These are phyloP conservation scores for Neofusicoccum laricinum DNA, from an alignment of 2,329 filamentous ascomycete genomes.

Conservation along the genomic window DNA sequence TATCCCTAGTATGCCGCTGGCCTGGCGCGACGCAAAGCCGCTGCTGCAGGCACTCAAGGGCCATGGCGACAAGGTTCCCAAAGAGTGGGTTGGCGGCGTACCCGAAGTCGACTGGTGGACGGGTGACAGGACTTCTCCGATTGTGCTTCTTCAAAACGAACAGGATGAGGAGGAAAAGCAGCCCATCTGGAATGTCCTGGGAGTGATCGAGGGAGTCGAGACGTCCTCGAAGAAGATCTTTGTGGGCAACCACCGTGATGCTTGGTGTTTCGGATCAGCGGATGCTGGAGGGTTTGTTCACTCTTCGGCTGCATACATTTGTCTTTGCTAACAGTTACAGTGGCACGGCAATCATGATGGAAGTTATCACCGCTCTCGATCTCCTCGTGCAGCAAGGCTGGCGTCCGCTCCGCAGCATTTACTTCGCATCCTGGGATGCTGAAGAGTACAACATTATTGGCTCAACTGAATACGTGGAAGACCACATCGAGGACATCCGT, in stretches of 20 bases:
- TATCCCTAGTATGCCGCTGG: constrained; percentile 86
- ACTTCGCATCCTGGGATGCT: constrained; percentile 96
- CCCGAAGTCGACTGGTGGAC: constrained; percentile 81
- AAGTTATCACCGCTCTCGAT: constrained; percentile 81
- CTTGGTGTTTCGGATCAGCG: constrained; percentile 83
- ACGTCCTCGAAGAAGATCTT: constrained; percentile 79
- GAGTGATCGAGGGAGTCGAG: constrained; percentile 79
- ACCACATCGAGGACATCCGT: constrained; percentile 70
- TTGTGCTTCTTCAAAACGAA: constrained; percentile 78
- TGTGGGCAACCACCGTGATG: constrained; percentile 89
- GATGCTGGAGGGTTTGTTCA: constrained; percentile 60
- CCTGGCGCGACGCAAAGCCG: constrained; percentile 83
- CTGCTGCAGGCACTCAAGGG: constrained; percentile 75
- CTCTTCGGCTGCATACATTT: neutral
- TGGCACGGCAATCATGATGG: constrained; percentile 87
- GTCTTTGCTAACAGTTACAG: constrained; percentile 38
- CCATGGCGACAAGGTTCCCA: constrained; percentile 65
- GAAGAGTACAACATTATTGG: constrained; percentile 91
- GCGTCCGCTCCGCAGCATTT: constrained; percentile 89
- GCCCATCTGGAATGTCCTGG: constrained; percentile 89
- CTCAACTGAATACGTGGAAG: constrained; percentile 92
- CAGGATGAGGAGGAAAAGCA: constrained; percentile 82
- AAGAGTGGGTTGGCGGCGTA: constrained; percentile 74
- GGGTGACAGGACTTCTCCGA: constrained; percentile 64
- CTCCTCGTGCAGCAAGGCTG: constrained; percentile 74